Percentiles rank a stretch among this genome's conserved stretches.
phyloP scores from a whole-genome alignment of 768 basidiomycete genomes.

The Daedaleopsis sinensis region DNA sequence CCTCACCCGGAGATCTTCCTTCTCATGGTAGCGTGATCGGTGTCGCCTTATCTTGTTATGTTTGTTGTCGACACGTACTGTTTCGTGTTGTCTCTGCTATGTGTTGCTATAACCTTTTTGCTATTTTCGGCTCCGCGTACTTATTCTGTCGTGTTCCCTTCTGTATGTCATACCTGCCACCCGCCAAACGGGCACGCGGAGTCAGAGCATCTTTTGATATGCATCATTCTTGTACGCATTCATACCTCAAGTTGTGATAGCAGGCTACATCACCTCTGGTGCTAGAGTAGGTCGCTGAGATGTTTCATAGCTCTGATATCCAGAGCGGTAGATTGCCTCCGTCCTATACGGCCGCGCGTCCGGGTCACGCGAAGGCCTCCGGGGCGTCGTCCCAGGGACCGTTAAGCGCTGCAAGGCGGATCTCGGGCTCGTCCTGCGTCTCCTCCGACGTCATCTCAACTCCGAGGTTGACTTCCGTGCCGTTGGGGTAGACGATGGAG shows the following conservation, averaged over 20 bases:
- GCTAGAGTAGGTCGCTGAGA: too few relatives aligned
- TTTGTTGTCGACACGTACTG: background rate
- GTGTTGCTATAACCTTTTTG: too few relatives aligned
- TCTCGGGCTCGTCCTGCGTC: constrained; percentile 53
- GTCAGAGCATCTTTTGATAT: too few relatives aligned
- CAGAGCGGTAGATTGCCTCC: constrained; percentile 27
- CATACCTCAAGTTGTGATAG: too few relatives aligned
- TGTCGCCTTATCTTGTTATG: background rate
- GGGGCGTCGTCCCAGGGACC: constrained; percentile 25
- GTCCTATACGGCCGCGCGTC: constrained; percentile 35
- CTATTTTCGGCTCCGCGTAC: too few relatives aligned
- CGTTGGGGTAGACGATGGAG: constrained; percentile 46
- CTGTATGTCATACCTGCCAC: too few relatives aligned
- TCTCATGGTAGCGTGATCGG: background rate
- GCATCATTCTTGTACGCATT: too few relatives aligned
- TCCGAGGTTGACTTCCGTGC: constrained; percentile 41
- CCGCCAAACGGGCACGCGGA: too few relatives aligned
- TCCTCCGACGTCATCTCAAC: constrained; percentile 39
- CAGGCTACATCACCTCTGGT: too few relatives aligned
- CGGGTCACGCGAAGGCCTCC: constrained; percentile 39
- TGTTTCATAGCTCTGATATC: too few relatives aligned
- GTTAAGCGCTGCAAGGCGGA: constrained; percentile 48
- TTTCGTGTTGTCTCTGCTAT: background rate
- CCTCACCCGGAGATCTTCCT: background rate
- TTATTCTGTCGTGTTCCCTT: too few relatives aligned